Percentiles rank a stretch among this genome's conserved stretches.
Conservation (phyloP, 108 stramenopile species). For the Conticribra weissflogii region DNA sequence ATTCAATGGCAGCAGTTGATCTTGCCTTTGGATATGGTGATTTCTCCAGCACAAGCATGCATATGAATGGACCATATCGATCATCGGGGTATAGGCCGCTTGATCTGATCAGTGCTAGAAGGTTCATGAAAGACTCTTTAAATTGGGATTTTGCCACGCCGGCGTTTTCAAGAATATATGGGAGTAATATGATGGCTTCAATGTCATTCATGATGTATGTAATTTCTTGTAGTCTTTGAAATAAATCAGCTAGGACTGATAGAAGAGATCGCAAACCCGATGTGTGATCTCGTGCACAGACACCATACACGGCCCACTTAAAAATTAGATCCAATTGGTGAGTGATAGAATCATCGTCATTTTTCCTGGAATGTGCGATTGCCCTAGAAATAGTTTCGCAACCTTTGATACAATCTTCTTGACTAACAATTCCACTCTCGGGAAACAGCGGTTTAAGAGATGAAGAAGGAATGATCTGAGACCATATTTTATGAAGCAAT, state of each 20-base stretch:
- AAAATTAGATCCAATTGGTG: slow-evolving; percentile 78
- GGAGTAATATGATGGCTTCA: slow-evolving; percentile 68
- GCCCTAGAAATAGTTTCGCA: slow-evolving; percentile 65
- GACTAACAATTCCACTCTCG: slow-evolving; percentile 63
- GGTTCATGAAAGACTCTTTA: slow-evolving; percentile 58
- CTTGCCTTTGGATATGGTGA: slow-evolving; percentile 68
- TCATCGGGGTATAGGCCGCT: slow-evolving; percentile 54
- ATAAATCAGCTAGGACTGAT: slow-evolving; percentile 41
- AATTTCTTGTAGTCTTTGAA: slow-evolving; percentile 56
- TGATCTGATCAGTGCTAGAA: slow-evolving; percentile 51
- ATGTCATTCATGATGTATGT: slow-evolving; percentile 46
- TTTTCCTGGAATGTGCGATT: slow-evolving; percentile 54
- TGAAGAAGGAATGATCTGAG: slow-evolving; percentile 47
- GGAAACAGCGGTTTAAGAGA: slow-evolving; percentile 69
- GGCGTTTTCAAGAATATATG: slow-evolving; percentile 79
- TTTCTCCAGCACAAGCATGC: slow-evolving; percentile 73
- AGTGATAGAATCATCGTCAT: slow-evolving; percentile 47
- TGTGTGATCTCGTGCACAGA: slow-evolving; percentile 78
- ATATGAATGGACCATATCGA: slow-evolving; percentile 65
- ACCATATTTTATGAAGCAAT: slow-evolving; percentile 72
- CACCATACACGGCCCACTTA: slow-evolving; percentile 72
- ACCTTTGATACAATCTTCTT: slow-evolving; percentile 74
- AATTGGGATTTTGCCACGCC: slow-evolving; percentile 75
- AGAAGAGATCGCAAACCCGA: slow-evolving; percentile 73
- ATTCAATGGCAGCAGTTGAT: slow-evolving; percentile 61